Evolutionary conservation across 2,329 filamentous ascomycete genomes (phyloP).

Genomic region (Aspergillus tubingensis): DNA sequence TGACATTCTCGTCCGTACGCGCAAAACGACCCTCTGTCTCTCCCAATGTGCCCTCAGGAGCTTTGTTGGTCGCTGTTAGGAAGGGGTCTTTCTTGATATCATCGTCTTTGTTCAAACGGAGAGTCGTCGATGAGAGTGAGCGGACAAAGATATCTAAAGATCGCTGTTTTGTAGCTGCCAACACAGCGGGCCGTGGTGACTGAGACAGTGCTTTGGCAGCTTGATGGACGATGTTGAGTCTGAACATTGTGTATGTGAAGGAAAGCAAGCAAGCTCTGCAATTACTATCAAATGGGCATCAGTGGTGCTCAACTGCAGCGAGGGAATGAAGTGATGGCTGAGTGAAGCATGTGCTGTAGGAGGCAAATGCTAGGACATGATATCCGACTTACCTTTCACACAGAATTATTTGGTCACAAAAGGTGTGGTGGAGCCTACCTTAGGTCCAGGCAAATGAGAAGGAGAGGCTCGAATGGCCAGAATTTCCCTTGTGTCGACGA

Average conservation of each 20-base stretch:
- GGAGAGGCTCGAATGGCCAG: neutral
- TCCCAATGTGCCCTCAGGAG: constrained; percentile 32
- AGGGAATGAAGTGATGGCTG: neutral
- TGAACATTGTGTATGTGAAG: constrained; percentile 29
- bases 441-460: constrained; percentile 12
- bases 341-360: neutral
- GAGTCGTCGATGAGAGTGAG: constrained; percentile 33
- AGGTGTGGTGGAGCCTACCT: neutral
- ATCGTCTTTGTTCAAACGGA: constrained; percentile 28
- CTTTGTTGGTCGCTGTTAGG: constrained; percentile 32
- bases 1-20: constrained; percentile 76
- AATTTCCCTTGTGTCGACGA: neutral
- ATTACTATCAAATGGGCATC: neutral
- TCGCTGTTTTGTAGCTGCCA: constrained; percentile 18
- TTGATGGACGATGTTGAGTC: constrained; percentile 28
- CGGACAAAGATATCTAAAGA: constrained; percentile 23
- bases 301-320: neutral
- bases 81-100: constrained; percentile 29
- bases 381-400: neutral
- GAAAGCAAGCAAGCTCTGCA: neutral
- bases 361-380: constrained; percentile 6
- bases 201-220: constrained; percentile 27
- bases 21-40: constrained; percentile 68
- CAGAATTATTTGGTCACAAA: neutral
- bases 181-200: constrained; percentile 22